Evolutionary conservation across 768 basidiomycete species (phyloP).

Genomic region (Flagelloscypha sp.): DNA sequence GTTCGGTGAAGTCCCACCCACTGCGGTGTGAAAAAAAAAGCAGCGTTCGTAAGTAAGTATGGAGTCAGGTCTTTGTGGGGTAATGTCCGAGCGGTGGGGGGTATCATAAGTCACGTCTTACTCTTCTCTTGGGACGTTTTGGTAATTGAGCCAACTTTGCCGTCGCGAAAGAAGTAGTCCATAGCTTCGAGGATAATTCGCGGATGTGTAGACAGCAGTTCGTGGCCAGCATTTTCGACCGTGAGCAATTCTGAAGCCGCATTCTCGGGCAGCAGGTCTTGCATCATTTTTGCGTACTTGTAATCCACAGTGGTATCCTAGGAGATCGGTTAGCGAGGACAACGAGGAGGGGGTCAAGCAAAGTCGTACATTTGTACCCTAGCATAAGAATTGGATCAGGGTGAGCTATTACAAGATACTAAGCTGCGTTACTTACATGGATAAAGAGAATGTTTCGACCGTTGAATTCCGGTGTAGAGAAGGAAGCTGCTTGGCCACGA

Average conservation of each 20-base stretch:
- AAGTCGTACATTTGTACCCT: background rate
- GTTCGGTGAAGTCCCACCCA: too few species aligned
- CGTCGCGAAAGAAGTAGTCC: constrained; percentile 26
- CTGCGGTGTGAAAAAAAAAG: too few species aligned
- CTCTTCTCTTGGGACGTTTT: too few species aligned
- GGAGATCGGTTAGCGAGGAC: constrained; percentile 36
- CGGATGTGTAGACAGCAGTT: constrained; percentile 38
- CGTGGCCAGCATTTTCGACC: constrained; percentile 46
- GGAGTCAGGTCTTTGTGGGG: too few species aligned
- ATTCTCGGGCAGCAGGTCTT: constrained; percentile 32
- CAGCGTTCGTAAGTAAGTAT: too few species aligned
- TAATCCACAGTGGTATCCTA: constrained; percentile 47
- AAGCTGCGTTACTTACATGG: constrained; percentile 36
- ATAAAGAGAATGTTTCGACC: constrained; percentile 50
- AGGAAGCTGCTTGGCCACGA: constrained; percentile 49
- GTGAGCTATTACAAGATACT: background rate
- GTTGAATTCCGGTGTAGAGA: constrained; percentile 40
- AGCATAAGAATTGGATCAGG: too few species aligned
- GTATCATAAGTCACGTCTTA: too few species aligned
- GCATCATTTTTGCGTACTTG: constrained; percentile 42
- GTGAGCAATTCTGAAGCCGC: constrained; percentile 33
- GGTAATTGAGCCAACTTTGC: too few species aligned
- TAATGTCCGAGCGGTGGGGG: too few species aligned
- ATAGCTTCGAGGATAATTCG: constrained; percentile 25
- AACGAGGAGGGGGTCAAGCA: background rate